These are phyloP conservation scores for Lentinula raphanica DNA, from an alignment of 768 basidiomycete species.

Conservation along the genomic window DNA sequence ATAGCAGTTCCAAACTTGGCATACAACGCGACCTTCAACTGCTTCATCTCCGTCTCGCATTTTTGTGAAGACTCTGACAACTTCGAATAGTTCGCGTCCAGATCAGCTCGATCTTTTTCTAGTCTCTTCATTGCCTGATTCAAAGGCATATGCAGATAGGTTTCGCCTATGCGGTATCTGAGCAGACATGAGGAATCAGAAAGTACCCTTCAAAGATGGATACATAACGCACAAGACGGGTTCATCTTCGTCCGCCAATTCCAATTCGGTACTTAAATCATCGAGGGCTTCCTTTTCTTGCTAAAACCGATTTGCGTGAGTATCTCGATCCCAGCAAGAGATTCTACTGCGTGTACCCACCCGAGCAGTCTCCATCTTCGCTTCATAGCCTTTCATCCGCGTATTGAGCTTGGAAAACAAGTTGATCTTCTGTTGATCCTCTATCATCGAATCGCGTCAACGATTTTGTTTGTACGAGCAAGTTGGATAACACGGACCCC, in stretches of 20 bases:
- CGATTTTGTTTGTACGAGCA: conserved; percentile 3
- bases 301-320: conserved; percentile 35
- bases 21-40: conserved; percentile 73
- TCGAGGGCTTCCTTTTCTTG: conserved; percentile 94
- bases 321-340: neutral
- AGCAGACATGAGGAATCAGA: neutral
- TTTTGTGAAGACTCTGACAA: conserved; percentile 51
- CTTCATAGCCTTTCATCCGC: conserved; percentile 65
- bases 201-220: too few relatives aligned
- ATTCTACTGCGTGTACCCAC: conserved; percentile 31
- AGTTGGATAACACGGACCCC: conserved; percentile 55
- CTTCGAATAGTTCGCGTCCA: conserved; percentile 50
- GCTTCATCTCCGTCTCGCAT: conserved; percentile 73
- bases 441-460: conserved; percentile 26
- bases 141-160: conserved; percentile 78
- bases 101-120: conserved; percentile 57
- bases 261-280: conserved; percentile 82
- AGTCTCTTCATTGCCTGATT: conserved; percentile 65
- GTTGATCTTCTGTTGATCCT: conserved; percentile 89
- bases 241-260: conserved; percentile 83
- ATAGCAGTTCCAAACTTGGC: conserved; percentile 92
- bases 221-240: conserved; percentile 56
- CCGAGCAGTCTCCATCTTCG: conserved; percentile 67
- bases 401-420: conserved; percentile 89
- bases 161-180: conserved; percentile 88